A percentile compares a stretch with the other conserved stretches of the same genome.
Conservation (phyloP, 805 yeast species). For the Kockiozyma suomiensis region DNA sequence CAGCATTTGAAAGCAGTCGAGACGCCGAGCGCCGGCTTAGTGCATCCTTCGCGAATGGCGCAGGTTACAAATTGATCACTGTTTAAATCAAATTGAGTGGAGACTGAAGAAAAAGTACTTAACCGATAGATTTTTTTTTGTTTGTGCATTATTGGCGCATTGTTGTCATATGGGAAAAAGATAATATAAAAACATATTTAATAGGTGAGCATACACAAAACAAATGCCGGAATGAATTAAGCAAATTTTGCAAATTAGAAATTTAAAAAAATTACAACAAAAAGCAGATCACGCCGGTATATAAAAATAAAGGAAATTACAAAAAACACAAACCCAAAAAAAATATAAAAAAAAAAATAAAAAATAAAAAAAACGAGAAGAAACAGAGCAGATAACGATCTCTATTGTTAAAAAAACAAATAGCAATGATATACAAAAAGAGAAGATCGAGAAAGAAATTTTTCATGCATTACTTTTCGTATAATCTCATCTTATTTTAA, state of each 20-base stretch:
- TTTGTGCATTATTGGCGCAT: neutral
- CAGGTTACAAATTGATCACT: conserved; percentile 43
- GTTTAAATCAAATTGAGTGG: too few relatives aligned
- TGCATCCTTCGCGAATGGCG: conserved; percentile 70
- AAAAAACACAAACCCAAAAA: neutral
- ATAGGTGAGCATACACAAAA: too few relatives aligned
- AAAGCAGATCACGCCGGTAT: conserved; percentile 5
- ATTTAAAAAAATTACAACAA: neutral
- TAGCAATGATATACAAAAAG: neutral
- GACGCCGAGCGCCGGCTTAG: conserved; percentile 6
- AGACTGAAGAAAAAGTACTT: too few relatives aligned
- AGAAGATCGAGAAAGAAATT: too few relatives aligned
- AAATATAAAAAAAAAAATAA: conserved; percentile 25
- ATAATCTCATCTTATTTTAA: conserved; percentile 2
- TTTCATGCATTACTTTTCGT: neutral
- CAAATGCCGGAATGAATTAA: neutral
- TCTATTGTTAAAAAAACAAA: neutral
- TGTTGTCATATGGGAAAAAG: too few relatives aligned
- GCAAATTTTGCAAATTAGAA: too few relatives aligned
- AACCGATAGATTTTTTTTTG: neutral
- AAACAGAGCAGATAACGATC: conserved; percentile 5
- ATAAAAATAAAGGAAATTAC: neutral
- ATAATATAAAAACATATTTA: too few relatives aligned
- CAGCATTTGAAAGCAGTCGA: conserved; percentile 25
- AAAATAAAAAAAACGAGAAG: conserved; percentile 30